phyloP scores from a whole-genome alignment of 2,329 filamentous ascomycete genomes.

The Fusarium sublunatum region DNA sequence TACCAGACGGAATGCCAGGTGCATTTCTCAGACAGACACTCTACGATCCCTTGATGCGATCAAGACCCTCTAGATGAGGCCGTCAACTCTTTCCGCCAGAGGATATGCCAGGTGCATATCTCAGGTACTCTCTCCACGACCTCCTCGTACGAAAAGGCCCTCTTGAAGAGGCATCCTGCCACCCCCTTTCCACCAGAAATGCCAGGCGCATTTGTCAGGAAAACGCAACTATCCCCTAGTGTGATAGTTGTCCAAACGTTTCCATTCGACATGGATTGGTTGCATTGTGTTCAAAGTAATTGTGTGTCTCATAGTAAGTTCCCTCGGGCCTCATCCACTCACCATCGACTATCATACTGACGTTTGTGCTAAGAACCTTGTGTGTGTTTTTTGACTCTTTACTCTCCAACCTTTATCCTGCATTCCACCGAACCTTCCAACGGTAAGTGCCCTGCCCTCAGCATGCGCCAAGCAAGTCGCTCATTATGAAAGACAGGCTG shows the following conservation, averaged over 20 bases:
- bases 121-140: too few species aligned
- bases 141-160: too few species aligned
- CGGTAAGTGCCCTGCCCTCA: not conserved
- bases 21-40: too few species aligned
- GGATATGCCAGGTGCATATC: not conserved
- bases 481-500: not conserved
- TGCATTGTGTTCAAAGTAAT: conserved; percentile 3
- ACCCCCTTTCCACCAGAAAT: not conserved
- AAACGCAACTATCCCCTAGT: not conserved
- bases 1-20: too few species aligned
- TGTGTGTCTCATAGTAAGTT: not conserved
- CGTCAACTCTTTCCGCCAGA: too few species aligned
- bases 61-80: too few species aligned
- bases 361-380: not conserved
- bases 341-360: not conserved
- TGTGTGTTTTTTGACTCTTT: not conserved
- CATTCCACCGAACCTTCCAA: not conserved
- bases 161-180: not conserved
- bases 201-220: not conserved
- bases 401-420: not conserved
- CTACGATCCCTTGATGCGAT: too few species aligned
- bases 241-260: not conserved
- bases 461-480: not conserved
- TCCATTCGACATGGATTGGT: not conserved
- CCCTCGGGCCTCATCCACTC: too few species aligned